phyloP scores from a whole-genome alignment of 2,329 filamentous ascomycete genomes.

The Phyllosticta capitalensis region DNA sequence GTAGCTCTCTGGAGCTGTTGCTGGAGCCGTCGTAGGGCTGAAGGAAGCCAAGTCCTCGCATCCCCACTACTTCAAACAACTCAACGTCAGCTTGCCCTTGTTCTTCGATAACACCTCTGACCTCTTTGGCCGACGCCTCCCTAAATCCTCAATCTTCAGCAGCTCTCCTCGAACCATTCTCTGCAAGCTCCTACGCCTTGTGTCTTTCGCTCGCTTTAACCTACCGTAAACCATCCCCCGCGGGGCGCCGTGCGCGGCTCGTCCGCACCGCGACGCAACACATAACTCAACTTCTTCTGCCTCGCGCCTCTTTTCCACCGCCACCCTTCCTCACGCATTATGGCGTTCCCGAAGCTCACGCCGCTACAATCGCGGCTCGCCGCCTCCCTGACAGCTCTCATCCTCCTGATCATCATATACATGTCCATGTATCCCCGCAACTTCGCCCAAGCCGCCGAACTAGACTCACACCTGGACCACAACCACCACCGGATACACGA shows the following conservation, averaged over 20 bases:
- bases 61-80: neutral
- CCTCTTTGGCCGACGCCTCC: neutral
- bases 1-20: too few species aligned
- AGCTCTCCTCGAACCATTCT: neutral
- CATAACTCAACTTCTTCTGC: neutral
- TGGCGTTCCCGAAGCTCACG: slow-evolving; percentile 40
- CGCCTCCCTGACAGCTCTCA: slow-evolving; percentile 53
- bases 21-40: neutral
- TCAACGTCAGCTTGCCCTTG: neutral
- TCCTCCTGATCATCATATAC: slow-evolving; percentile 52
- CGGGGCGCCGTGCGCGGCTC: neutral
- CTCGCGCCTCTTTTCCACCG: neutral
- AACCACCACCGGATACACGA: slow-evolving; percentile 43
- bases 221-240: neutral
- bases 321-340: neutral
- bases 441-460: slow-evolving; percentile 51
- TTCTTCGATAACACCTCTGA: neutral
- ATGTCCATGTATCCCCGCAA: slow-evolving; percentile 43
- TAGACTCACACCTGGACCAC: slow-evolving; percentile 36
- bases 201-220: neutral
- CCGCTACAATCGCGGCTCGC: slow-evolving; percentile 63
- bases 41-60: neutral
- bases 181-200: neutral
- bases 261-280: neutral
- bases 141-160: neutral